Evolutionary conservation across 345 rosid species (phyloP), one percentile per base, ranked within the genome.

Genomic region (Stellera chamaejasme): DNA sequence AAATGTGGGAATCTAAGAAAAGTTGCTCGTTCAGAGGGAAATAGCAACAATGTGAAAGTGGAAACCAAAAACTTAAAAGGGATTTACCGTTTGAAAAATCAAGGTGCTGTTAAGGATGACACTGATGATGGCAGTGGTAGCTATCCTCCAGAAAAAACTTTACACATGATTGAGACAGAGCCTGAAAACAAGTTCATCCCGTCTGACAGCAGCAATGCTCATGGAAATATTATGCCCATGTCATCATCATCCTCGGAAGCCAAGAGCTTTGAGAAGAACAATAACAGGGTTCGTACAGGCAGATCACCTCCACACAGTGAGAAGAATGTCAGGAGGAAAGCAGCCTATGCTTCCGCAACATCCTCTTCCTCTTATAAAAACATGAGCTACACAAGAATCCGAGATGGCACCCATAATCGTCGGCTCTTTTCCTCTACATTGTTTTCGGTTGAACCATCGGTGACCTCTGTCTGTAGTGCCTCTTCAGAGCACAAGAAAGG

Each of bases 81-180:
- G 32, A 58, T 47, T 61, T 55, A 50, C 60, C 63, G 54, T 63
- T 43, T 58, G 52, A 63, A 50, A 61, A 73, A 57, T 54, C 60
- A 43, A 13, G 49, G 46, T 47, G 58, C 45, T 27, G 52, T 15
- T 41, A 50, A 59, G 55, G 70, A 68, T 6, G 48, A 66, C 50
- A 10, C 54, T 55, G 61, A 67, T 60, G 51, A 44, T 48, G 26
- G 43, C 28, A 27, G 61, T 10, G 3, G 36, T 51, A 70, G 70
- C 49, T 62, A 64, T 64, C 71, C 71, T 15, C 51, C 69, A 52
- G 82, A 80, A 66, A 83, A 73, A 66, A 81, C 77, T 26, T 67
- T 69, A 63, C 48, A 75, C 53, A 63, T 72, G 49, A 70, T 79
- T 71, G 76, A 79, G 43, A 63, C 68, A 44, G 75, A 75, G 32